Percentiles rank a stretch among this genome's conserved stretches.
phyloP scores from a whole-genome alignment of 345 rosid genomes.

The Eucalyptus curtisii region DNA sequence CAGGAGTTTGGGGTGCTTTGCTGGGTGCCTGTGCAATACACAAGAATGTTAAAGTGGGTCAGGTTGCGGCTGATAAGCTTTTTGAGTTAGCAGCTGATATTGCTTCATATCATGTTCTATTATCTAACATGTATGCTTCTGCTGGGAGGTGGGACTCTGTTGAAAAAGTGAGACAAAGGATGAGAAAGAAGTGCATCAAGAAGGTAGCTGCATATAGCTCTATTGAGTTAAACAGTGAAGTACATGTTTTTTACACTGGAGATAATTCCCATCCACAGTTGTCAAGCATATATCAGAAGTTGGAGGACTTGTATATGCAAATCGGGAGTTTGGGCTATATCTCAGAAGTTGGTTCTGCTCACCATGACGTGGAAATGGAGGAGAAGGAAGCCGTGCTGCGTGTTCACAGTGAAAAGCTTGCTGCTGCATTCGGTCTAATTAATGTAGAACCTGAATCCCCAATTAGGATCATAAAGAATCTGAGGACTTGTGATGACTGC shows the following conservation, averaged over 20 bases:
- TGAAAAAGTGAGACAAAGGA: conserved; percentile 23
- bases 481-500: conserved; percentile 68
- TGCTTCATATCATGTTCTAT: conserved; percentile 31
- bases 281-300: conserved; percentile 21
- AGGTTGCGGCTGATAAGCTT: conserved; percentile 29
- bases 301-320: conserved; percentile 26
- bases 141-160: conserved; percentile 38
- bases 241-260: conserved; percentile 45
- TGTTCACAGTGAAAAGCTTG: conserved; percentile 65
- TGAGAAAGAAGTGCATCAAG: conserved; percentile 32
- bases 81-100: conserved; percentile 27
- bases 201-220: conserved; percentile 48
- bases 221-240: conserved; percentile 20
- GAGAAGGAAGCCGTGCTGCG: conserved; percentile 41
- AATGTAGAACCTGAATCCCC: conserved; percentile 13
- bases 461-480: conserved; percentile 45
- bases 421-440: conserved; percentile 33
- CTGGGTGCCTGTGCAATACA: conserved; percentile 39
- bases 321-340: conserved; percentile 41
- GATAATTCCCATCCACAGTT: conserved; percentile 45
- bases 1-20: conserved; percentile 34
- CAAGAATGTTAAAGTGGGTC: conserved; percentile 21
- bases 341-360: conserved; percentile 32
- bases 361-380: conserved; percentile 52
- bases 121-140: conserved; percentile 43